These are phyloP conservation scores for Fusarium avenaceum DNA, from an alignment of 2,329 filamentous ascomycete genomes.

Conservation along the genomic window DNA sequence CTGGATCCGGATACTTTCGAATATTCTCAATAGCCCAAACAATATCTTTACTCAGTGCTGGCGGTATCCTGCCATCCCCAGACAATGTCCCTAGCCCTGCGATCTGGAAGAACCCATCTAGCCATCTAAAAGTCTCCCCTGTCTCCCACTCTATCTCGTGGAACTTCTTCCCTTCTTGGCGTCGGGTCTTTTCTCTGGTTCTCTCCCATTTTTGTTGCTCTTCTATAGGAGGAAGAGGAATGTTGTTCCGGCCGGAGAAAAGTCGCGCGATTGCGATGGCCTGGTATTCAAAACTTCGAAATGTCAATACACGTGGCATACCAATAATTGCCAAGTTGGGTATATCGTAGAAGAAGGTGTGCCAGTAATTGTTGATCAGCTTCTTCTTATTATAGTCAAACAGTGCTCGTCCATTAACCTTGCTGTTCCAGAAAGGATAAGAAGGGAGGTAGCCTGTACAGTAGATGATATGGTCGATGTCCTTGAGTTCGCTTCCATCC, in stretches of 20 bases:
- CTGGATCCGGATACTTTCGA: slow-evolving; percentile 61
- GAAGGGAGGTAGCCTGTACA: slow-evolving; percentile 60
- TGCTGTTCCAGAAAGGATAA: slow-evolving; percentile 64
- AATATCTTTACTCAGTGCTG: slow-evolving; percentile 58
- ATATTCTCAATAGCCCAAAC: slow-evolving; percentile 64
- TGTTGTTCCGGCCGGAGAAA: slow-evolving; percentile 58
- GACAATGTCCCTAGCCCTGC: slow-evolving; percentile 63
- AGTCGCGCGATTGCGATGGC: slow-evolving; percentile 66
- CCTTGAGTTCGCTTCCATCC: slow-evolving; percentile 54
- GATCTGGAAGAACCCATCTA: slow-evolving; percentile 61
- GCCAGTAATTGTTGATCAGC: slow-evolving; percentile 62
- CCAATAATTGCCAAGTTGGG: slow-evolving; percentile 65
- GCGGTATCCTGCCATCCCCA: slow-evolving; percentile 63
- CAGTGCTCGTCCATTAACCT: slow-evolving; percentile 60
- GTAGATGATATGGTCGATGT: slow-evolving; percentile 58
- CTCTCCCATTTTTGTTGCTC: slow-evolving; percentile 64
- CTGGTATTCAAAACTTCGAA: slow-evolving; percentile 69
- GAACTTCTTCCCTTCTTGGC: slow-evolving; percentile 58
- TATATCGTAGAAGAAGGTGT: slow-evolving; percentile 66
- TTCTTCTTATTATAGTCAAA: slow-evolving; percentile 64
- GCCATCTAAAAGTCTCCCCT: slow-evolving; percentile 64
- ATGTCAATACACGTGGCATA: slow-evolving; percentile 64
- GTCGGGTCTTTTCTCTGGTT: slow-evolving; percentile 52
- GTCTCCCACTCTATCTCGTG: slow-evolving; percentile 67
- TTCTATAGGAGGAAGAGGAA: slow-evolving; percentile 54